Base-by-base conservation (phyloP, 192 early-diverging fungal genomes). In the Coemansia sp. region DNA sequence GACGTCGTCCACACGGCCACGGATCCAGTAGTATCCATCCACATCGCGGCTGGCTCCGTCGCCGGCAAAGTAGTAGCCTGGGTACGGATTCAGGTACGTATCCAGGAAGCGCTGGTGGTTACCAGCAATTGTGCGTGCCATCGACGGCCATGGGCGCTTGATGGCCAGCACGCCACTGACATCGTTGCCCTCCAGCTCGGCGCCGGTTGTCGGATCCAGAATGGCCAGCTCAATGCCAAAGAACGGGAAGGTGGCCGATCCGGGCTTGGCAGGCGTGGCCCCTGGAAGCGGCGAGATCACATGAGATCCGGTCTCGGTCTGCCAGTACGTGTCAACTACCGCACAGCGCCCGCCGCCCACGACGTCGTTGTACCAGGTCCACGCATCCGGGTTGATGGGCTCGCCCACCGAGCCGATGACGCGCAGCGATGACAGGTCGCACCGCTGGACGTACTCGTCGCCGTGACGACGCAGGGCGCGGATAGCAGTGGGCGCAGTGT, bases 301-400 rank as follows among this genome's bases (percentile, higher is more conserved):
- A 59, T 91, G 90, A n/a, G 87, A 90, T 12, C 94, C 94, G 1
- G 94, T 94, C 80, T 97, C 94, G 6, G 87, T 90, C 63, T 88
- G 86, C 87, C 88, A 90, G 85, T 96, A 98, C 8, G 95, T 98
- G 81, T 98, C 95, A 20, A 98, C 93, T 16, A 98, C 85, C n/a
- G 91, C 84, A 77, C 93, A 95, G 31, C 83, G 83, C 14, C 84
- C 81, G 51, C 88, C 83, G 26, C 93, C 93, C 28, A 98, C 91
- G 18, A 91, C 84, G 50, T 91, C 83, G 82, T 93, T 82, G 80
- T 98, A 98, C 95, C 95, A 98, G 59, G 85, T 79, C 95, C 95
- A 98, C 15, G 95, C 93, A 60, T 96, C 93, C 38, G 93, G 92
- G 71, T 96, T 94, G 77, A 98, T 98, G 46, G 95, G 95, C 74